Evolutionary conservation across 208 protist species (phyloP), one percentile per base, ranked within the genome.

Genomic region (Lotmaria passim): DNA sequence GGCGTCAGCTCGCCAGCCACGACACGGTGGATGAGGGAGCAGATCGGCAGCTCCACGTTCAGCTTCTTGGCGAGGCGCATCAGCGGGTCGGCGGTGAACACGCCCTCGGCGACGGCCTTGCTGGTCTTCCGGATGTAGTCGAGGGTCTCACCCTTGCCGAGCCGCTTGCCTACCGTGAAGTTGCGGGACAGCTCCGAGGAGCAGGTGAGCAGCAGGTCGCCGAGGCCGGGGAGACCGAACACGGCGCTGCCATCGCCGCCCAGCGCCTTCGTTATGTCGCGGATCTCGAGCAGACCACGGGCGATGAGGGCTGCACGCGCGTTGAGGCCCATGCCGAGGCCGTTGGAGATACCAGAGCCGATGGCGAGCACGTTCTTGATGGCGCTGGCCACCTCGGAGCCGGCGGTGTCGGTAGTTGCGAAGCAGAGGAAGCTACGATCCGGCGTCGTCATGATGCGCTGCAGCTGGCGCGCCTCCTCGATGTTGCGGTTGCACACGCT

Each of bases 331-430:
- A 88, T 83, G 56, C 85, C 88, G 36, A 95, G 85, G 19, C 89
- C 91, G 39, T 67, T 79, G 34, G 83, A 51, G 28, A 88, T 65
- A 46, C 91, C 93, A 24, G 91, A 93, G 43, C 84, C 89, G 73
- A 95, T 96, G 60, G 87, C 89, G 51, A 97, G 74, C 24, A 98
- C 92, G 79, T 97, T 97, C 79, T 96, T 96, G 31, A 97, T 55
- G n/a, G 94, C 91, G 71, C 92, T 94, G 51, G 87, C 79, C 28
- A 97, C 83, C 80, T 98, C 93, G 44, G 86, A 93, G 21, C 94
- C 94, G 39, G 93, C 73, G 17, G 75, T 82, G 71, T 98, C 94
- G 50, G 85, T 89, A 12, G 84, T 82, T 31, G 90, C 79, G 75
- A 90, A 97, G 69, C 86, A 91, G 50, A 90, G 78, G 70, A 98